Evolutionary conservation across 129 eudicot species (phyloP).

Genomic region (Centaurea solstitialis): DNA sequence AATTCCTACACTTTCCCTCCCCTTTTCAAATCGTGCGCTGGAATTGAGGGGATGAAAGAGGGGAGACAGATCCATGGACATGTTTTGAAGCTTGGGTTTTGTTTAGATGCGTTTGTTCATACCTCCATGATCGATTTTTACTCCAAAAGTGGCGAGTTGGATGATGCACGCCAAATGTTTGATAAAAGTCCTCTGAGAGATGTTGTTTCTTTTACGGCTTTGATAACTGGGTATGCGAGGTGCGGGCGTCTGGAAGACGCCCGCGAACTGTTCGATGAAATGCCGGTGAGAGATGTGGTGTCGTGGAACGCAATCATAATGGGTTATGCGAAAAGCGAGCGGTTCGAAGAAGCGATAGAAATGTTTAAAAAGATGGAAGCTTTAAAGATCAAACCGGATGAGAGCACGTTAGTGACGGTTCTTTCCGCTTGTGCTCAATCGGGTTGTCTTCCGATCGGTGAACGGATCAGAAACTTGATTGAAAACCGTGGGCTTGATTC

Average conservation of each 20-base stretch:
- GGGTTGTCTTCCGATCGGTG: conserved; percentile 48
- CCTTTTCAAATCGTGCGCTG: conserved; percentile 38
- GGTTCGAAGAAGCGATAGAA: conserved; percentile 41
- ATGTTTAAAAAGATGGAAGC: conserved; percentile 54
- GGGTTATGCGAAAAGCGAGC: conserved; percentile 45
- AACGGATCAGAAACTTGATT: conserved; percentile 43
- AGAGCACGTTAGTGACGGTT: conserved; percentile 56
- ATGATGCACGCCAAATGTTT: conserved; percentile 54
- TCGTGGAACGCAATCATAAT: conserved; percentile 71
- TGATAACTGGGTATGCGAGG: conserved; percentile 60
- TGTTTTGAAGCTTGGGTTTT: conserved; percentile 35
- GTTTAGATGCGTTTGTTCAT: conserved; percentile 37
- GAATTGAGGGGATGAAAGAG: not conserved
- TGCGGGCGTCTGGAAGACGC: conserved; percentile 46
- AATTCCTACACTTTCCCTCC: conserved; percentile 40
- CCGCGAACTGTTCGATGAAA: conserved; percentile 44
- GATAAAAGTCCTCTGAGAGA: conserved; percentile 57
- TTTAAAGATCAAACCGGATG: conserved; percentile 53
- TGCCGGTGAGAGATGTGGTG: conserved; percentile 61
- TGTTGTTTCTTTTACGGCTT: conserved; percentile 63
- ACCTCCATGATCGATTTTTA: conserved; percentile 61
- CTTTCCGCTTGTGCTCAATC: conserved; percentile 67
- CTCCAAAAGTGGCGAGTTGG: conserved; percentile 58
- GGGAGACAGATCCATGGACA: conserved; percentile 39
- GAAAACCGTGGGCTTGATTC: conserved; percentile 42